Base-by-base conservation (phyloP, 306 rosid species). In the Rosa chinensis region DNA sequence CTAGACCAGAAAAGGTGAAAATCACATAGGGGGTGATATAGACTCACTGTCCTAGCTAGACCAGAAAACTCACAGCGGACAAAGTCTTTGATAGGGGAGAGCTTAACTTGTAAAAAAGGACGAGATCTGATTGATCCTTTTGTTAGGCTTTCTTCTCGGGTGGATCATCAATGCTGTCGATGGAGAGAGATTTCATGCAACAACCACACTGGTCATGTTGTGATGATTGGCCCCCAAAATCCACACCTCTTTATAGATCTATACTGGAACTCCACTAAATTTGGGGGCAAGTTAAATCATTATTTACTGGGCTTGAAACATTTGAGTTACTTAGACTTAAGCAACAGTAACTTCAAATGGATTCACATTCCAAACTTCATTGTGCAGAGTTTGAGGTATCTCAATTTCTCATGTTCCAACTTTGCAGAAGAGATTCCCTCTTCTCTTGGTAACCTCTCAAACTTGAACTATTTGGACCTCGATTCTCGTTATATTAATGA, bases 401-500 rank as follows among this genome's bases (percentile, higher is more conserved):
- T 81, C 10, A 81, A 1, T 32, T 25, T 32, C 35, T 32, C 35
- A 81, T 59, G 12, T 81, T 1, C 75, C 35, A 32, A 32, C 35
- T 32, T 32, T 80, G 1, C 35, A 32, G 77, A 76, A 17, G 44
- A 20, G 25, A 72, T 81, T 44, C 84, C 80, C n/a, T 6, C 23
- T 32, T 67, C 48, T 45, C 23, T 81, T 1, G 80, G 80, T 21
- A 58, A 68, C 40, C 49, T 81, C 53, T 74, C 80, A 48, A 58
- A 16, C 14, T n/a, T 81, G 72, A 66, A 69, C 64, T 55, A 8
- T 68, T 72, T 81, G 32, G 80, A 81, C 40, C 76, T 81, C 17
- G 5, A 4, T 43, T 56, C 52, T 20, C 45, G 28, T 14, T 43
- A 75, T 32, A 32, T 32, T 1, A 32, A 32, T 32, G 35, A 1